A percentile compares a stretch with the other conserved stretches of the same genome.
phyloP scores from a whole-genome alignment of 2,329 filamentous ascomycete genomes.

The Gliomastix tumulicola region DNA sequence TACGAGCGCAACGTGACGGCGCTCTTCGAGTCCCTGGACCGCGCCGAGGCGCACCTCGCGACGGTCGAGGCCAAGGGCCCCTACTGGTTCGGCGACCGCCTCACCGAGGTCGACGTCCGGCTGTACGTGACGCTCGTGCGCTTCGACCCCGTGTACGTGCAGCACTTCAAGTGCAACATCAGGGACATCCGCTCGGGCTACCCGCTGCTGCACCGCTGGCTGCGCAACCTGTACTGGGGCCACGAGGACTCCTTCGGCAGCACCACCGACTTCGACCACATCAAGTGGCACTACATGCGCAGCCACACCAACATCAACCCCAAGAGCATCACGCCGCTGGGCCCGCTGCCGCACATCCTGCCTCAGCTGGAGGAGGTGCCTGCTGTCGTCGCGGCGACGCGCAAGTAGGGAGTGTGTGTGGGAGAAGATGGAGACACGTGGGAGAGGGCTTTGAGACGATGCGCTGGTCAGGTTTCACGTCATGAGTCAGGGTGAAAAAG shows the following conservation, averaged over 20 bases:
- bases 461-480: no score
- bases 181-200: slow-evolving; percentile 80
- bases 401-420: no score
- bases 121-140: slow-evolving; percentile 65
- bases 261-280: slow-evolving; percentile 90
- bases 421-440: no score
- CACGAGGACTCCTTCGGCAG: slow-evolving; percentile 62
- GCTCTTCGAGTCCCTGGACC: slow-evolving; percentile 73
- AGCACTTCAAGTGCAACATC: slow-evolving; percentile 85
- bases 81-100: slow-evolving; percentile 65
- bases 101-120: slow-evolving; percentile 80
- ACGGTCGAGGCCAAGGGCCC: slow-evolving; percentile 37
- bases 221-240: slow-evolving; percentile 81
- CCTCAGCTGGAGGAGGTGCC: slow-evolving; percentile 70
- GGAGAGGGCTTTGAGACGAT: no score
- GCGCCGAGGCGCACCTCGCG: slow-evolving; percentile 63
- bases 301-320: slow-evolving; percentile 63
- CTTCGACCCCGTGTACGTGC: slow-evolving; percentile 76
- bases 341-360: slow-evolving; percentile 77
- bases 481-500: no score
- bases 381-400: slow-evolving; percentile 30
- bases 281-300: slow-evolving; percentile 69
- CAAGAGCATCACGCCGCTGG: slow-evolving; percentile 71
- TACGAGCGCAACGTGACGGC: slow-evolving; percentile 67
- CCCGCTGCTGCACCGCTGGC: slow-evolving; percentile 72